Percentiles rank a stretch among this genome's conserved stretches.
Conservation (phyloP, 1,284 basidiomycete species). For the Cryptococcus sp. region DNA sequence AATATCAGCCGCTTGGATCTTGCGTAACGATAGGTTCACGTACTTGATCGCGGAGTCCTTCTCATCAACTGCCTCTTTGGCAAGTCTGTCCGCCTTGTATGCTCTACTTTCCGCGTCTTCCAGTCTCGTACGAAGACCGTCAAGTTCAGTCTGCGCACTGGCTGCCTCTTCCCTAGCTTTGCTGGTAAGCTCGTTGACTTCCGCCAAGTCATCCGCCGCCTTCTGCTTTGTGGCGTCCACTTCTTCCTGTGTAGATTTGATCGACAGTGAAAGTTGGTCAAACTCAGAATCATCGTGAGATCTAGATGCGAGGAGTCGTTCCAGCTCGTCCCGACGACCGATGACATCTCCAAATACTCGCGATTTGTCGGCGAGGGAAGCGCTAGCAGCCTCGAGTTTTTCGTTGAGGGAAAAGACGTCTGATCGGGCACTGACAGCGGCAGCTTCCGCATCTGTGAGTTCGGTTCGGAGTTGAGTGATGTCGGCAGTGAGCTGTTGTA, state of each 20-base stretch:
- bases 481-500: conserved; percentile 7
- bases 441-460: neutral
- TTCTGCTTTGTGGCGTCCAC: neutral
- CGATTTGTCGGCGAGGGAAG: conserved; percentile 7
- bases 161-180: neutral
- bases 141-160: neutral
- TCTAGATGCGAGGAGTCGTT: conserved; percentile 3
- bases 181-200: neutral
- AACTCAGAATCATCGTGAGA: conserved; percentile 15
- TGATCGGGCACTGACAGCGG: neutral
- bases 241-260: neutral
- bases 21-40: neutral
- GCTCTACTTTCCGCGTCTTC: too few species aligned
- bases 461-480: conserved; percentile 5
- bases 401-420: neutral
- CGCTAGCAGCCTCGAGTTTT: neutral
- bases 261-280: neutral
- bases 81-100: too few species aligned
- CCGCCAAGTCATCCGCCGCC: neutral
- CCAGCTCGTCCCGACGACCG: conserved; percentile 7
- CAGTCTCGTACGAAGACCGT: too few species aligned
- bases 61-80: conserved; percentile 1
- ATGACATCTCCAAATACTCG: neutral
- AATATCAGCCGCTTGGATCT: too few species aligned
- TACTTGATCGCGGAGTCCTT: neutral